These are phyloP conservation scores for Ceratobasidium sp. DNA, from an alignment of 1,284 basidiomycete genomes.

Conservation along the genomic window DNA sequence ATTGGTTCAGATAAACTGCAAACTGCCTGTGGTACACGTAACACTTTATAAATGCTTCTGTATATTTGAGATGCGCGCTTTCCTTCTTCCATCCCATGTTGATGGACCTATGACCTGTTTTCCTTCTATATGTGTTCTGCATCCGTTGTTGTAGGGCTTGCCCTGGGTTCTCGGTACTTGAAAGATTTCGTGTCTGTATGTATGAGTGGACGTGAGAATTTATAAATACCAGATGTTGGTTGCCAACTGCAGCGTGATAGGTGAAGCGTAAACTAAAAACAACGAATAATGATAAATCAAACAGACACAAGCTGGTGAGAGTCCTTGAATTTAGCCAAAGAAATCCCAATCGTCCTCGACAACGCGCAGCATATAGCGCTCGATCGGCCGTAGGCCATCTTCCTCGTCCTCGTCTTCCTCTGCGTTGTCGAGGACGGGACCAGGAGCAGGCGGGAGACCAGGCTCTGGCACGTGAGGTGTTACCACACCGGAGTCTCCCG, in stretches of 20 bases:
- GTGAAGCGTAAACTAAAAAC: constrained; percentile 12
- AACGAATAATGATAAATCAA: constrained; percentile 38
- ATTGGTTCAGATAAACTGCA: neutral
- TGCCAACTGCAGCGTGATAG: neutral
- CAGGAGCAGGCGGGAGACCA: neutral
- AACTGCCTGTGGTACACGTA: too few species aligned
- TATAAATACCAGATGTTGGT: neutral
- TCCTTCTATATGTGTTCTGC: too few species aligned
- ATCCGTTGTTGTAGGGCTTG: neutral
- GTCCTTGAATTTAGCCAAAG: constrained; percentile 62
- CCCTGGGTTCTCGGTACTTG: neutral
- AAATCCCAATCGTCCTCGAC: constrained; percentile 78
- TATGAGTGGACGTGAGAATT: neutral
- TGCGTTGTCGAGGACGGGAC: constrained; percentile 45
- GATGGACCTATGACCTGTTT: neutral
- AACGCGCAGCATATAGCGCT: constrained; percentile 86
- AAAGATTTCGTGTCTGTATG: neutral
- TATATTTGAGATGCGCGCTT: neutral
- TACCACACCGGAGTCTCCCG: constrained; percentile 44
- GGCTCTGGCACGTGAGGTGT: neutral
- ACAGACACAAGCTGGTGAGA: neutral
- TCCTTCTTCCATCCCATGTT: neutral
- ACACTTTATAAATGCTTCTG: too few species aligned
- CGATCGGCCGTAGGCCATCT: constrained; percentile 58
- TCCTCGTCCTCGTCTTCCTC: constrained; percentile 53